Conservation (phyloP, 2,329 filamentous ascomycete species). For the Trichoderma citrinoviride region DNA sequence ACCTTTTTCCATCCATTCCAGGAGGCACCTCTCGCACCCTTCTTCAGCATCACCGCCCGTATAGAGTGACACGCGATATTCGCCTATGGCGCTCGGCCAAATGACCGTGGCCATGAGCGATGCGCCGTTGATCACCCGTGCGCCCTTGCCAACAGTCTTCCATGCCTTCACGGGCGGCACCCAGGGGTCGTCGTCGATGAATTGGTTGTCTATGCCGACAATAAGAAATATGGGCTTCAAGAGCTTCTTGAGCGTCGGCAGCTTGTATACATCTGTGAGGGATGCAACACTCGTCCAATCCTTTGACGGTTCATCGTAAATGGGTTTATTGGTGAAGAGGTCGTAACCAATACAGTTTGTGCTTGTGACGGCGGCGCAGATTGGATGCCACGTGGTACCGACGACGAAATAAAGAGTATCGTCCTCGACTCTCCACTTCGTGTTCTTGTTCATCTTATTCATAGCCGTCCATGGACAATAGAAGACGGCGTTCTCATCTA, state of each 20-base stretch:
- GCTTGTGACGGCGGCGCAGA: not conserved
- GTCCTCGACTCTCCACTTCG: not conserved
- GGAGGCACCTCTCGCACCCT: not conserved
- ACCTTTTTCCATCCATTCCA: not conserved
- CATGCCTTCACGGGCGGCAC: not conserved
- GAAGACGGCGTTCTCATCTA: not conserved
- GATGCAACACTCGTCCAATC: not conserved
- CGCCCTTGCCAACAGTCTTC: not conserved
- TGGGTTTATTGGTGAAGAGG: not conserved
- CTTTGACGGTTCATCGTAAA: not conserved
- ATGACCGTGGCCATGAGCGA: not conserved
- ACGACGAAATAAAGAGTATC: not conserved
- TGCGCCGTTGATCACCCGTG: not conserved
- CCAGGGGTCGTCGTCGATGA: not conserved
- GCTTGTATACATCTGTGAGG: not conserved
- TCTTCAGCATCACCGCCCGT: not conserved
- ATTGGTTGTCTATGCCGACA: not conserved
- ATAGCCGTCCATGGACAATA: not conserved
- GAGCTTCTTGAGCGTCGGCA: not conserved
- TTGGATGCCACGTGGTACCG: too few species aligned
- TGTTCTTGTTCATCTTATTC: not conserved
- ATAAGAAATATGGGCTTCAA: not conserved
- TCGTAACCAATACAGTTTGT: not conserved
- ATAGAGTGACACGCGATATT: not conserved
- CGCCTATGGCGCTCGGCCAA: not conserved